Percentiles rank a stretch among this genome's conserved stretches.
phyloP scores from a whole-genome alignment of 2,329 filamentous ascomycete species.

The Simplicillium sp. region DNA sequence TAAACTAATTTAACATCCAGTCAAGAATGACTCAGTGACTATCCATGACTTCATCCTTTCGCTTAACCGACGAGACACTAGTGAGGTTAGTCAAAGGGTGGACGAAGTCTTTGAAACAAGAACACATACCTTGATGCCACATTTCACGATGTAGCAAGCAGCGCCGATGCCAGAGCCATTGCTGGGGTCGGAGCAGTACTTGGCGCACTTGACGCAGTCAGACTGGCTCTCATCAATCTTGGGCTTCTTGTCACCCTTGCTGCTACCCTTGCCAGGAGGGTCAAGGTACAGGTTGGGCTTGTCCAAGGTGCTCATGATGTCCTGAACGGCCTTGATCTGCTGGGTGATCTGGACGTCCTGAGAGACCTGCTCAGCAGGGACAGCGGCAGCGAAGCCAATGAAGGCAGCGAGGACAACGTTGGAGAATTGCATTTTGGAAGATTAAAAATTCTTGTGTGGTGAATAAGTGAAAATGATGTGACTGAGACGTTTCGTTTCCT shows the following conservation, averaged over 20 bases:
- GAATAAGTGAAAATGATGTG: no score
- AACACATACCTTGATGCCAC: not conserved
- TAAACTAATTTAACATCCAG: no score
- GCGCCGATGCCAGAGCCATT: not conserved
- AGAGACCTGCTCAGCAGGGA: not conserved
- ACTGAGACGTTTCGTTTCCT: no score
- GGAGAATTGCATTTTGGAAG: not conserved
- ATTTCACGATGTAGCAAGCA: not conserved
- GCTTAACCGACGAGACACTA: not conserved
- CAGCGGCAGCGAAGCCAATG: not conserved
- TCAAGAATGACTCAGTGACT: no score
- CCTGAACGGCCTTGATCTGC: no score
- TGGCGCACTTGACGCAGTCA: not conserved
- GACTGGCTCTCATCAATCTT: not conserved
- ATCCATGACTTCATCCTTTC: not conserved
- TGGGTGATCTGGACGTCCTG: not conserved
- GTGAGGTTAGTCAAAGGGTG: not conserved
- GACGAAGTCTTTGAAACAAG: not conserved
- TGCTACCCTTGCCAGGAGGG: not conserved
- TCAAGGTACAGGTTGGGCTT: not conserved
- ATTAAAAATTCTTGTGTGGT: not conserved
- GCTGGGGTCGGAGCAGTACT: not conserved
- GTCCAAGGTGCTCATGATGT: not conserved
- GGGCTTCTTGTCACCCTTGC: not conserved
- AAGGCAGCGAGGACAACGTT: not conserved